Conservation (phyloP, 2,329 filamentous ascomycete species). For the Colletotrichum karsti region DNA sequence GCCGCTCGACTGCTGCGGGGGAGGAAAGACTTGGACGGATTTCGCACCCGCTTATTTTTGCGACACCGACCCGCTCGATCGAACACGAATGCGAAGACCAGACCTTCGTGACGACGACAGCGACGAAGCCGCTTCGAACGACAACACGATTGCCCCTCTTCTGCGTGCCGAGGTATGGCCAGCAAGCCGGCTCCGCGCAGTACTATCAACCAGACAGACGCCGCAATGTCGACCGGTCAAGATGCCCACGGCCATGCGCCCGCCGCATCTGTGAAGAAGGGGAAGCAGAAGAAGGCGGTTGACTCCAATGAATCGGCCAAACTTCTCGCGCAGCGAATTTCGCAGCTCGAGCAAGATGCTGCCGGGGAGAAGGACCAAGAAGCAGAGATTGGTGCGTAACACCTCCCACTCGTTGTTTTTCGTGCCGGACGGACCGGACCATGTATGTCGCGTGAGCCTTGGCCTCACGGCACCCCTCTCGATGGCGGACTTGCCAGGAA, state of each 20-base stretch:
- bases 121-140: conserved; percentile 5
- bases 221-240: conserved; percentile 51
- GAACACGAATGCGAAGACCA: conserved; percentile 28
- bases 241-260: conserved; percentile 46
- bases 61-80: conserved; percentile 24
- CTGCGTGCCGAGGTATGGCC: conserved; percentile 41
- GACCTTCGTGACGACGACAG: conserved; percentile 22
- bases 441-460: conserved; percentile 25
- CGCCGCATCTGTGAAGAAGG: conserved; percentile 72
- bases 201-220: conserved; percentile 50
- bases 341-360: conserved; percentile 92
- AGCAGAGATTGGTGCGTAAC: conserved; percentile 82
- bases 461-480: conserved; percentile 1
- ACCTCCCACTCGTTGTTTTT: conserved; percentile 19
- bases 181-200: too few relatives aligned
- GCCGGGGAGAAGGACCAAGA: conserved; percentile 96
- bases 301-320: conserved; percentile 92
- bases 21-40: neutral
- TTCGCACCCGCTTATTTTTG: conserved; percentile 19
- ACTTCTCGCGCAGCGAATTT: conserved; percentile 90
- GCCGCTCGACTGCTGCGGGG: neutral
- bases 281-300: conserved; percentile 83
- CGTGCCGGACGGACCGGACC: conserved; percentile 14
- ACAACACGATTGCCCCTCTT: conserved; percentile 5
- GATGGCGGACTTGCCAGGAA: neutral